A percentile compares a stretch with the other conserved stretches of the same genome.
These are phyloP conservation scores for Picochlorum sp. DNA, from an alignment of 139 green algal species.

Conservation along the genomic window DNA sequence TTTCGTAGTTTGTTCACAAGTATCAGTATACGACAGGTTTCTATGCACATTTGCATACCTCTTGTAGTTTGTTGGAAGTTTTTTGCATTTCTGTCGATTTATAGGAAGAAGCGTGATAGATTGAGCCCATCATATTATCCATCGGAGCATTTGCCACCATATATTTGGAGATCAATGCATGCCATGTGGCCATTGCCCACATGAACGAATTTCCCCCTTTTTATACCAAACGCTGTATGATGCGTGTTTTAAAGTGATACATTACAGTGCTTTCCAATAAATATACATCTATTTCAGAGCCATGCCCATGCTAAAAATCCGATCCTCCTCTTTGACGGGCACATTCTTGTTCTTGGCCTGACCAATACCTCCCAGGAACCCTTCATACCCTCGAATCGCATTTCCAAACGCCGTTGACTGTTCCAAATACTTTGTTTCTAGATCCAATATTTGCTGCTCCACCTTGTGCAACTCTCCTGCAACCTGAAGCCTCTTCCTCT, in stretches of 20 bases:
- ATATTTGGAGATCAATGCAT: too few relatives aligned
- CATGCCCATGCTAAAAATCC: constrained; percentile 45
- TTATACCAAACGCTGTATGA: too few relatives aligned
- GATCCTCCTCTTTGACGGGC: constrained; percentile 33
- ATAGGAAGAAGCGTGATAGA: too few relatives aligned
- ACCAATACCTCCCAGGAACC: constrained; percentile 26
- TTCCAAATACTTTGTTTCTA: constrained; percentile 57
- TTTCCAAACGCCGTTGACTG: constrained; percentile 43
- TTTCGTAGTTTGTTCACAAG: too few relatives aligned
- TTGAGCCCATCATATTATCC: too few relatives aligned
- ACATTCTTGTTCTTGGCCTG: constrained; percentile 6
- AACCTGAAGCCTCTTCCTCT: constrained; percentile 29
- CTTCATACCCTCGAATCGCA: constrained; percentile 52
- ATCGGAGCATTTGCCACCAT: too few relatives aligned
- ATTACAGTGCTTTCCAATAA: background rate
- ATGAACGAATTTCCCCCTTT: too few relatives aligned
- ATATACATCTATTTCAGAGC: constrained; percentile 14
- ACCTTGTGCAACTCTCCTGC: constrained; percentile 35
- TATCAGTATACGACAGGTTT: too few relatives aligned
- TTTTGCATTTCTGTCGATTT: too few relatives aligned
- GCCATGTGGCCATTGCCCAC: too few relatives aligned
- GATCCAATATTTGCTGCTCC: constrained; percentile 47
- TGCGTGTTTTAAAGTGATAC: background rate
- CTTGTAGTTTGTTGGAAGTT: too few relatives aligned
- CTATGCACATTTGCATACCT: too few relatives aligned